Conservation (phyloP, 2,329 filamentous ascomycete genomes). For the Hawksworthiomyces lignivorus region DNA sequence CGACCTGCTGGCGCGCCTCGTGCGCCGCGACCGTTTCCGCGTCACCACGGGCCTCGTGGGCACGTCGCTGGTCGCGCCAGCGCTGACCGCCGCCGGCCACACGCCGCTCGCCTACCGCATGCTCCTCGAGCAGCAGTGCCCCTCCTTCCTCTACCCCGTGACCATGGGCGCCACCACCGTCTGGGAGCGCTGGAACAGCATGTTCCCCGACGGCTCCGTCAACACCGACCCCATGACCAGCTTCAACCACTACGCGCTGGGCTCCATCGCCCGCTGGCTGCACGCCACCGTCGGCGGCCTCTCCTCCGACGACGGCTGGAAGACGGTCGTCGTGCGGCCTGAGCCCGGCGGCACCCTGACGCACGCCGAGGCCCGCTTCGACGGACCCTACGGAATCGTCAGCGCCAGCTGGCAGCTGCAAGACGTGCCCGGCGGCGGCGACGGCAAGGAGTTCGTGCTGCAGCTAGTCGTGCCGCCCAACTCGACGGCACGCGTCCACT, state of each 20-base stretch:
- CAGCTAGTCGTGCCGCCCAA: conserved; percentile 14
- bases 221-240: conserved; percentile 33
- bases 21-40: conserved; percentile 11
- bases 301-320: conserved; percentile 22
- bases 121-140: conserved; percentile 24
- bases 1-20: conserved; percentile 2
- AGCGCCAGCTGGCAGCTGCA: conserved; percentile 21
- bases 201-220: conserved; percentile 28
- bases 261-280: conserved; percentile 30
- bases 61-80: conserved; percentile 17
- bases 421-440: conserved; percentile 9
- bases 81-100: conserved; percentile 8
- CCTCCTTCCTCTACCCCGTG: conserved; percentile 31
- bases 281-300: conserved; percentile 27
- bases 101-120: conserved; percentile 23
- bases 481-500: conserved; percentile 8
- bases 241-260: conserved; percentile 35
- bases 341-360: conserved; percentile 22
- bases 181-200: conserved; percentile 35
- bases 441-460: conserved; percentile 8
- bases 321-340: conserved; percentile 20
- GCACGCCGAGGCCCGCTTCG: conserved; percentile 17
- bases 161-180: conserved; percentile 31
- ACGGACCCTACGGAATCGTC: conserved; percentile 26
- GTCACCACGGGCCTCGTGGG: conserved; percentile 22